Evolutionary conservation across 139 green algal species (phyloP), one percentile per base, ranked within the genome.

Genomic region (Chloropicon primus): DNA sequence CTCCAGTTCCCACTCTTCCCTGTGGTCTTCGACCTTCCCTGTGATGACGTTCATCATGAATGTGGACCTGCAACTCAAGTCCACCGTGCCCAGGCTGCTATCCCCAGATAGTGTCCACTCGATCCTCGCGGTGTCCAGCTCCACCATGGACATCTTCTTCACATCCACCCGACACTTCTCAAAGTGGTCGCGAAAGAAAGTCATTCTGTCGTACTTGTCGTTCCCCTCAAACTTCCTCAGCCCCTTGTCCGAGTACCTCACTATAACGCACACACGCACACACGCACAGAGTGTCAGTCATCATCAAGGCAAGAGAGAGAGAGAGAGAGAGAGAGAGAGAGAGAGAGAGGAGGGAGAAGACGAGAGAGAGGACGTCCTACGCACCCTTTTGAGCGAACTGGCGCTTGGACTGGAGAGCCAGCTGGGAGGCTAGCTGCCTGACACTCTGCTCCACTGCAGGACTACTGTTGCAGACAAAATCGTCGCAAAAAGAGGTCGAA

Each of bases 361-460:
- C n/a, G n/a, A n/a, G n/a, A n/a, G n/a, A n/a, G n/a, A n/a, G n/a
- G n/a, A n/a, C n/a, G n/a, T n/a, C n/a, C n/a, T n/a, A n/a, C n/a
- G 41, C 5, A 17, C 5, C 41, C 41, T 62, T 62, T 5, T 5
- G 41, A 5, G 41, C 41, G 17, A 62, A 62, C 41, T 62, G 41
- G 41, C 41, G 41, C 41, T 5, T 5, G 41, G 41, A 62, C 41
- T 17, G n/a, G n/a, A n/a, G n/a, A n/a, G n/a, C n/a, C n/a, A n/a
- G n/a, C n/a, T n/a, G n/a, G n/a, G n/a, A n/a, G n/a, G 89, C 86
- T 24, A 92, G 72, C 23, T 77, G 54, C 22, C 86, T 77, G 17
- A 94, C 81, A 2, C 82, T 91, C 72, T 85, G 74, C 82, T 94
- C 89, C 72, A 94, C 88, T 1, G 85, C 79, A 0, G 89, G 89